Base-by-base conservation (phyloP, 768 basidiomycete genomes). In the Boletellus sp. region DNA sequence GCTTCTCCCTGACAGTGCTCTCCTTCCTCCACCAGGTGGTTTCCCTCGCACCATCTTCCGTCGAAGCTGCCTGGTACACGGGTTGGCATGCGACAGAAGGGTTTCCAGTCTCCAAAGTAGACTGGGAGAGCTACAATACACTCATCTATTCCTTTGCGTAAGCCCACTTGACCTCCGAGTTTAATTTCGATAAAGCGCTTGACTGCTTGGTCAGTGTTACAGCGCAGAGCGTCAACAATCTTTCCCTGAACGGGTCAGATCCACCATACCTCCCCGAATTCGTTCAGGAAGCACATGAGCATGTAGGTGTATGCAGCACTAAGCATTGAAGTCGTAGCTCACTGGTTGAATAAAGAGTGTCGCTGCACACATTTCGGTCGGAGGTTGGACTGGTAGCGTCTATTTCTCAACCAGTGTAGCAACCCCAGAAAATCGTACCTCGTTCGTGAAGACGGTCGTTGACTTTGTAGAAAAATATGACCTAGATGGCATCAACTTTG, bases 41-140 rank as follows among this genome's bases (percentile, higher is more conserved):
- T 48, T 45, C 37, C 24, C 33, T 44, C 35, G 34, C n/a, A 7
- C 9, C 17, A 31, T 16, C 23, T 28, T 54, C 48, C 43, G 71
- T 82, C 6, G 77, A 78, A 3, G 66, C 75, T 11, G 72, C 78
- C 10, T 88, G 84, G 82, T 86, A 78, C 55, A 77, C 83, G n/a
- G 80, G 80, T 34, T 87, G 79, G 78, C 81, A 85, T 60, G 73
- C 77, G 15, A 66, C 63, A 13, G 59, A 66, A 15, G 72, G 72
- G 0, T 83, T 82, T 55, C 73, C 83, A 3, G 67, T 82, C 8
- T 70, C 73, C 6, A 70, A 74, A n/a, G 68, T 89, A 51, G 77
- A 72, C 54, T 88, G 85, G 85, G 65, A 69, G 17, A 85, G 83
- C 66, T 87, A 87, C 63, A 84, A 78, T 10, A 74, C 79, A 19